Percentiles rank a stretch among this genome's conserved stretches.
Evolutionary conservation across 192 early-diverging fungal genomes (phyloP).

Genomic region (Chytriomyces confervae): DNA sequence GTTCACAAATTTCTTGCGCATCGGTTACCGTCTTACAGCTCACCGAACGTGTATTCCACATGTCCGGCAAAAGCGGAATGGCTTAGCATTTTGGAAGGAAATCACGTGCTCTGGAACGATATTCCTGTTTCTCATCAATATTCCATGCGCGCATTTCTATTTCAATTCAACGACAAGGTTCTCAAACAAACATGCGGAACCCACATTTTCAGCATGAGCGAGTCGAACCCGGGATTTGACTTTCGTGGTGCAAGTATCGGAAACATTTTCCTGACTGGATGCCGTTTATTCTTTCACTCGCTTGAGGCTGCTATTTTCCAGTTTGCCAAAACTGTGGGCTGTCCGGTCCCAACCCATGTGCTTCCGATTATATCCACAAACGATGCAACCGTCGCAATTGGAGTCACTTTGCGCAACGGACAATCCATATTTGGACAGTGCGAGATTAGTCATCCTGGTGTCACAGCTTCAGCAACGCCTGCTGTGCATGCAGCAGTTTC

Average conservation of each 20-base stretch:
- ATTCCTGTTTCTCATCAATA: slow-evolving; percentile 57
- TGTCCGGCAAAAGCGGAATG: slow-evolving; percentile 71
- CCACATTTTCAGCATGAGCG: slow-evolving; percentile 19
- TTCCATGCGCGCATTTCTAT: slow-evolving; percentile 75
- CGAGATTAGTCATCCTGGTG: slow-evolving; percentile 75
- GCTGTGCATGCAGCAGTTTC: slow-evolving; percentile 35
- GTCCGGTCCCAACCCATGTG: slow-evolving; percentile 68
- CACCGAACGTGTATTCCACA: slow-evolving; percentile 28
- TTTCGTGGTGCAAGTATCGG: slow-evolving; percentile 78
- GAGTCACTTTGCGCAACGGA: slow-evolving; percentile 70
- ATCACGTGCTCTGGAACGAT: slow-evolving; percentile 63
- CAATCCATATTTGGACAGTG: slow-evolving; percentile 72
- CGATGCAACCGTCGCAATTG: slow-evolving; percentile 55
- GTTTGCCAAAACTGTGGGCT: slow-evolving; percentile 72
- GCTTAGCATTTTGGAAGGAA: slow-evolving; percentile 74
- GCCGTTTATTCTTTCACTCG: slow-evolving; percentile 73
- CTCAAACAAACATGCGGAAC: slow-evolving; percentile 55
- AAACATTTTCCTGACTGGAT: slow-evolving; percentile 78
- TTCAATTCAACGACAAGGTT: slow-evolving; percentile 71
- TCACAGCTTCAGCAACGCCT: slow-evolving; percentile 41
- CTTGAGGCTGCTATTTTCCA: slow-evolving; percentile 74
- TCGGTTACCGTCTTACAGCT: slow-evolving; percentile 63
- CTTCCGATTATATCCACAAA: slow-evolving; percentile 71
- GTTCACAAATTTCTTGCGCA: slow-evolving; percentile 74
- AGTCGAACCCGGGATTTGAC: slow-evolving; percentile 53